Conservation (phyloP, 257 asterid genomes). For the Lithospermum erythrorhizon region DNA sequence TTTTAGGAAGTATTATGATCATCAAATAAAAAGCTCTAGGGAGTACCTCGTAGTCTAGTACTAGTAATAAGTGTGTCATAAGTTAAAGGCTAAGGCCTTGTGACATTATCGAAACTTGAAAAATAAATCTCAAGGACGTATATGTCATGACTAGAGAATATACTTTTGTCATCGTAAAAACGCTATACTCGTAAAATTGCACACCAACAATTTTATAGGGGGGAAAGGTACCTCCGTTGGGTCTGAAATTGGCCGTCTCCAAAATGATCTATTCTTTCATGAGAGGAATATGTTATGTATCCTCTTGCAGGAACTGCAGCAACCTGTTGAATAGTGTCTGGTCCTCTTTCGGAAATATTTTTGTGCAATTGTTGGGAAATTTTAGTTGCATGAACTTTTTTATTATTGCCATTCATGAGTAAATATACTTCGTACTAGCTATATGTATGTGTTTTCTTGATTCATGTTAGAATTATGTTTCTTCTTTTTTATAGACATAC, state of each 20-base stretch:
- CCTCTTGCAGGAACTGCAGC: neutral
- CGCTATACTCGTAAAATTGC: too few species aligned
- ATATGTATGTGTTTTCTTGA: neutral
- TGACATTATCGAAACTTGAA: too few species aligned
- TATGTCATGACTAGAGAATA: too few species aligned
- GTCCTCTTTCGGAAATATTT: neutral
- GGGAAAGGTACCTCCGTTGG: neutral
- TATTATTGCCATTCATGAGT: neutral
- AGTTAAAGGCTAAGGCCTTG: too few species aligned
- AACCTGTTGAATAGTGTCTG: neutral
- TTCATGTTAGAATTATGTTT: neutral
- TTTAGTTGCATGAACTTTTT: neutral
- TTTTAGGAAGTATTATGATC: too few species aligned
- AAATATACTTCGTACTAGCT: too few species aligned
- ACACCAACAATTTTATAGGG: too few species aligned
- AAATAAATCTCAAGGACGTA: too few species aligned
- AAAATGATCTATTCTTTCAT: neutral
- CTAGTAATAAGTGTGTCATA: too few species aligned
- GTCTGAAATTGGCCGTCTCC: neutral
- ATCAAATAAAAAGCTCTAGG: too few species aligned
- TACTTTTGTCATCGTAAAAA: too few species aligned
- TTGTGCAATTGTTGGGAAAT: neutral
- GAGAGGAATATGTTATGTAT: neutral
- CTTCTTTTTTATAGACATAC: neutral
- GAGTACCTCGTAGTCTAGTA: too few species aligned